Conservation (phyloP, 352 stramenopile species). For the Phytophthora chlamydospora region DNA sequence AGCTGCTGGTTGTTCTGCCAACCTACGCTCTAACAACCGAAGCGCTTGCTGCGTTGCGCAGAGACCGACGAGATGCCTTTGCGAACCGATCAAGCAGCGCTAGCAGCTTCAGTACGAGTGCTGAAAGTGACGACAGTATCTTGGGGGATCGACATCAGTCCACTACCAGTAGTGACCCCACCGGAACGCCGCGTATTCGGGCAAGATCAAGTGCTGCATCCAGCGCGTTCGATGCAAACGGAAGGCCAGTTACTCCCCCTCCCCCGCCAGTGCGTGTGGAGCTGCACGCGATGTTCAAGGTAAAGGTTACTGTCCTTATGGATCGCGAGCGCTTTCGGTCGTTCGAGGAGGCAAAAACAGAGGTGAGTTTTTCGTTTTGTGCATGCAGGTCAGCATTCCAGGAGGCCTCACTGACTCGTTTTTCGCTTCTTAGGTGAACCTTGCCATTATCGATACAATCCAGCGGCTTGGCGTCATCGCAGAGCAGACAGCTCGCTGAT, state of each 20-base stretch:
- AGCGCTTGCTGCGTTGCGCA: slow-evolving; percentile 28
- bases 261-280: slow-evolving; percentile 45
- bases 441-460: slow-evolving; percentile 64
- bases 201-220: slow-evolving; percentile 29
- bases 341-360: slow-evolving; percentile 63
- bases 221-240: slow-evolving; percentile 37
- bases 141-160: slow-evolving; percentile 27
- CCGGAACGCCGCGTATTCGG: slow-evolving; percentile 11
- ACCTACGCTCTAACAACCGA: slow-evolving; percentile 40
- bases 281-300: slow-evolving; percentile 57
- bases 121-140: slow-evolving; percentile 33
- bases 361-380: slow-evolving; percentile 40
- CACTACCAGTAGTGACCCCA: slow-evolving; percentile 26
- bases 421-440: slow-evolving; percentile 56
- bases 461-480: slow-evolving; percentile 48
- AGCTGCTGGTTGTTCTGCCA: slow-evolving; percentile 39
- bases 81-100: slow-evolving; percentile 35
- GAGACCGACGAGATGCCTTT: slow-evolving; percentile 26
- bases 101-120: slow-evolving; percentile 37
- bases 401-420: not conserved
- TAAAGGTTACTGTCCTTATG: slow-evolving; percentile 69
- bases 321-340: slow-evolving; percentile 59
- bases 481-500: slow-evolving; percentile 29
- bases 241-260: slow-evolving; percentile 33
- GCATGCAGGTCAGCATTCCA: not conserved